A percentile compares a stretch with the other conserved stretches of the same genome.
Conservation (phyloP, 2,329 filamentous ascomycete species). For the Calonectria henricotiae region DNA sequence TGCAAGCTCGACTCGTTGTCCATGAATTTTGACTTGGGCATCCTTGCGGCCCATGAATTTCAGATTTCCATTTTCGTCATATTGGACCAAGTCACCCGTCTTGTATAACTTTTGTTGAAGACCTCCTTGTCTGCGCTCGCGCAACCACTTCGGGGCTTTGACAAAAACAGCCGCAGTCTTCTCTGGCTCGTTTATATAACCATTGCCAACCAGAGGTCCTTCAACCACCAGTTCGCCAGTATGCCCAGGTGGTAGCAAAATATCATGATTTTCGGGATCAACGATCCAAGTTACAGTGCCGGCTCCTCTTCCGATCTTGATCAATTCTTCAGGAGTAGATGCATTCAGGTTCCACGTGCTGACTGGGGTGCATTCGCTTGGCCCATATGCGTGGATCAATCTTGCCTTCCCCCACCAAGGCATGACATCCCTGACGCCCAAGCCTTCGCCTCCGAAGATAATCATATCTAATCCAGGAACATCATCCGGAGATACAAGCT, state of each 20-base stretch:
- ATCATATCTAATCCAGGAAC: neutral
- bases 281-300: too few species aligned
- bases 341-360: too few species aligned
- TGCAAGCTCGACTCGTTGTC: slow-evolving; percentile 70
- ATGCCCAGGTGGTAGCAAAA: slow-evolving; percentile 43
- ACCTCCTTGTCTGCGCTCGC: slow-evolving; percentile 43
- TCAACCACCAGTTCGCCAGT: slow-evolving; percentile 30
- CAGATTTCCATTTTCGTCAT: slow-evolving; percentile 61
- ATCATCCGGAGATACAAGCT: neutral
- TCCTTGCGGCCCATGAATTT: slow-evolving; percentile 70
- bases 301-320: too few species aligned
- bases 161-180: slow-evolving; percentile 42
- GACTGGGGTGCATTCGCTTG: too few species aligned
- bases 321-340: too few species aligned
- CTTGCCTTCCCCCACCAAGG: slow-evolving; percentile 38
- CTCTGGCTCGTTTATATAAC: slow-evolving; percentile 34
- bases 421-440: neutral
- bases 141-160: slow-evolving; percentile 64
- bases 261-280: slow-evolving; percentile 52
- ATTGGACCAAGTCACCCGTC: slow-evolving; percentile 66
- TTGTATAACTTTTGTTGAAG: slow-evolving; percentile 57
- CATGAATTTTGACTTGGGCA: slow-evolving; percentile 73
- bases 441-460: neutral
- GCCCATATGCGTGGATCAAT: neutral
- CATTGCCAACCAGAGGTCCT: slow-evolving; percentile 24